Base-by-base conservation (phyloP, 768 basidiomycete genomes). In the Suillus subluteus region DNA sequence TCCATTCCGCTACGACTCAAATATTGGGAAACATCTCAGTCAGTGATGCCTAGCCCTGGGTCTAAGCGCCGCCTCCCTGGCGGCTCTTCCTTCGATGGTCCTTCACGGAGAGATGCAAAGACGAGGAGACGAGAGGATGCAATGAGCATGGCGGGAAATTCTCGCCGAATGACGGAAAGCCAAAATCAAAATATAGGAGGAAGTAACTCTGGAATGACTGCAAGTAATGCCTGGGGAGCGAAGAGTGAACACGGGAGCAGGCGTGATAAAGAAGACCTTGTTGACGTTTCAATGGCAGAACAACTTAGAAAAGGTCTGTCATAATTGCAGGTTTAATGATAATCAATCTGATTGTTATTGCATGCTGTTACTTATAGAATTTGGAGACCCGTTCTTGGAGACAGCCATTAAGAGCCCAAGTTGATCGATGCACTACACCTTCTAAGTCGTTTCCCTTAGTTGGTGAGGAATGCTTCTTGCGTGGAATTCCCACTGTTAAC, bases 211-310 rank as follows among this genome's bases (percentile, higher is more conserved):
- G 72, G 67, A n/a, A 55, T 62, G 40, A 44, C 69, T 38, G 69
- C 70, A 62, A 56, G 68, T 58, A 72, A 66, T 64, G 44, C 75
- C 12, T 67, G 70, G 55, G 70, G 75, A 66, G 73, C 74, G 37
- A 76, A 73, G 61, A 76, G 76, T 48, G 82, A 84, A 46, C 75
- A 76, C 41, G 75, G 76, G 23, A 76, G 75, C n/a, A 85, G 82
- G 73, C 76, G 84, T 65, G 86, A 88, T 62, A 87, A 86, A 68
- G 86, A 86, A 52, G 87, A 88, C 23, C 76, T 88, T 62, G 76
- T 87, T 62, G 87, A 88, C 73, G 69, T 74, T 44, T 69, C 77
- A 62, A 65, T 86, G 26, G 85, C 86, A 38, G 87, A 88, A 16
- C 81, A 78, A 67, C 74, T 88, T 59, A 82, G 87, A 71, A 87